Evolutionary conservation across 1,284 basidiomycete species (phyloP).

Genomic region (Leccinum griseonigrum): DNA sequence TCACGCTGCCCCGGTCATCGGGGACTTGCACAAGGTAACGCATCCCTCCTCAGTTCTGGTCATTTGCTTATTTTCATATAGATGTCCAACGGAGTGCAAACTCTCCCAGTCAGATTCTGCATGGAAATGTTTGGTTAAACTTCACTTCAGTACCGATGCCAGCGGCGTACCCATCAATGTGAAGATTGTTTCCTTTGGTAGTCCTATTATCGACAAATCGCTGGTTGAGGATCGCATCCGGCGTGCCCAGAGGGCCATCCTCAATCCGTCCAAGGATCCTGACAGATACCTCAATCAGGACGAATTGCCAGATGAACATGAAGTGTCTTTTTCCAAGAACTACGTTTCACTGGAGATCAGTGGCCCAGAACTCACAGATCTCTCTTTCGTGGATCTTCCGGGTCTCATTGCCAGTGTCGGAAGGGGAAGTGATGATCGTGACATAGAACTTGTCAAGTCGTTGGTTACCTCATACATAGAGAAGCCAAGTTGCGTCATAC

Average conservation of each 20-base stretch:
- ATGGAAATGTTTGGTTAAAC: conserved; percentile 62
- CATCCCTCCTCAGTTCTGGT: rapidly evolving
- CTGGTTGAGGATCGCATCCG: conserved; percentile 64
- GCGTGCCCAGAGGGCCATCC: conserved; percentile 68
- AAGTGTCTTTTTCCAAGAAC: conserved; percentile 61
- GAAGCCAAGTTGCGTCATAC: conserved; percentile 63
- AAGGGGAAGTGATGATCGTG: conserved; percentile 45
- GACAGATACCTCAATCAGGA: conserved; percentile 41
- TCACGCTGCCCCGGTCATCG: conserved; percentile 61
- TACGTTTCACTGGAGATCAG: conserved; percentile 65
- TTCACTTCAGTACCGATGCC: conserved; percentile 51
- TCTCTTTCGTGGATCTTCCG: conserved; percentile 57
- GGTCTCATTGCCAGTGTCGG: conserved; percentile 67
- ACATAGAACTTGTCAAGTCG: conserved; percentile 61
- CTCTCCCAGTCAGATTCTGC: conserved; percentile 42
- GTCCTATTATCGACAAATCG: conserved; percentile 45
- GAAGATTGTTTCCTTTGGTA: conserved; percentile 50
- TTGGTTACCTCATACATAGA: conserved; percentile 60
- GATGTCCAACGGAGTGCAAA: conserved; percentile 72
- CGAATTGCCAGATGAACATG: conserved; percentile 31
- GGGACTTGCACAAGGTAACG: conserved; percentile 66
- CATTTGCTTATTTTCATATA: conserved; percentile 24
- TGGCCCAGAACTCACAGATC: conserved; percentile 64
- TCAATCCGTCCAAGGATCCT: conserved; percentile 51
- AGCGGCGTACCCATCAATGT: conserved; percentile 42